Evolutionary conservation across 495 filamentous ascomycete genomes (phyloP).

Genomic region (Aspergillus leporis): DNA sequence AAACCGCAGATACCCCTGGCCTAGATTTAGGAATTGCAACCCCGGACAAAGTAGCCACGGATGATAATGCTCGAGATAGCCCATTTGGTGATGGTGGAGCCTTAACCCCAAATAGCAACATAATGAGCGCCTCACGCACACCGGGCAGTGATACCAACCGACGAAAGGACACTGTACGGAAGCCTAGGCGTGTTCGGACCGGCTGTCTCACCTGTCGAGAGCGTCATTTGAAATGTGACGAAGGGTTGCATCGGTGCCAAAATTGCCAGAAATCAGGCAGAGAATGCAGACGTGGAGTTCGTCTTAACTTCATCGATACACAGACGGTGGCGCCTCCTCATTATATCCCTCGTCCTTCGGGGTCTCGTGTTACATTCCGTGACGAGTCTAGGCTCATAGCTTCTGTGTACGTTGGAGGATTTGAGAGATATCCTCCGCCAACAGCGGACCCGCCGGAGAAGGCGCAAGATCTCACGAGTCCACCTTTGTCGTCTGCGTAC

Average conservation of each 20-base stretch:
- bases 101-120: slow-evolving; percentile 23
- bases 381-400: slow-evolving; percentile 93
- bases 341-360: slow-evolving; percentile 57
- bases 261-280: slow-evolving; percentile 91
- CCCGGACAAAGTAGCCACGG: slow-evolving; percentile 1
- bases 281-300: slow-evolving; percentile 80
- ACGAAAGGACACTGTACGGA: slow-evolving; percentile 39
- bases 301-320: slow-evolving; percentile 92
- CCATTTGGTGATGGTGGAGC: slow-evolving; percentile 12
- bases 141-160: slow-evolving; percentile 19
- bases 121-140: slow-evolving; percentile 13
- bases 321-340: slow-evolving; percentile 68
- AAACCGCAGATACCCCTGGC: neutral
- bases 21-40: slow-evolving; percentile 2
- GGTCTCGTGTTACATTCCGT: slow-evolving; percentile 75
- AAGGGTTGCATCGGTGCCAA: slow-evolving; percentile 72
- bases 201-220: slow-evolving; percentile 79
- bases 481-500: slow-evolving; percentile 26
- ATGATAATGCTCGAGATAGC: slow-evolving; percentile 1
- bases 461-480: slow-evolving; percentile 8
- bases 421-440: slow-evolving; percentile 67
- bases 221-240: slow-evolving; percentile 80
- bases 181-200: slow-evolving; percentile 70
- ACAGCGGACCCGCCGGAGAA: slow-evolving; percentile 36
- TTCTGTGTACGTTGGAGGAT: slow-evolving; percentile 84